Base-by-base conservation (phyloP, 2,329 filamentous ascomycete genomes). In the Fusarium tupiense region DNA sequence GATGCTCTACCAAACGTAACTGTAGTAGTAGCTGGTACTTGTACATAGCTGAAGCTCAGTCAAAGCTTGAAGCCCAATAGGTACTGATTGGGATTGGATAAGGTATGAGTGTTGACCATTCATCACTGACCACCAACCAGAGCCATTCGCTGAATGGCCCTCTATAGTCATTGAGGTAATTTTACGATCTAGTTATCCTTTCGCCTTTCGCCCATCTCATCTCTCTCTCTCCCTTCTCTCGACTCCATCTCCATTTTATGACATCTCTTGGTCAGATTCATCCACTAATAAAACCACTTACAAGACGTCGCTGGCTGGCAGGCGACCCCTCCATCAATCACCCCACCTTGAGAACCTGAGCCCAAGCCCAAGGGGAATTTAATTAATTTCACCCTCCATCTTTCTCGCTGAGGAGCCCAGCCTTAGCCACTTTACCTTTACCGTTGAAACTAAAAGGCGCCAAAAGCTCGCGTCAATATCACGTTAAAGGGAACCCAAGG, bases 291-390 rank as follows among this genome's bases (percentile, higher is more conserved):
- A 31, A 31, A 43, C 35, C 58, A 71, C 58, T 68, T 63, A 71
- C 59, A 65, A 61, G 49, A 69, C 52, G 58, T 65, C 66, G 33
- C 33, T 35, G 33, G 60, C 66, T 67, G 71, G 62, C 59, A 67
- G 60, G 61, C 35, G 68, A 72, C 72, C 72, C 72, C 71, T 71
- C 70, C 70, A 73, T 74, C 68, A 73, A 73, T 74, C 68, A 75
- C 72, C 72, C 72, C 68, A 74, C 72, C 49, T 63, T 53, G 40
- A 31, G 61, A 46, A 49, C 38, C 31, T 50, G 47, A 52, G 20
- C 46, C 24, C 19, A 29, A 47, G 44, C 44, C 44, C 26, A 47
- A 47, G 46, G 46, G 20, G 29, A 31, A 49, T 49, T 33, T 49
- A 31, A 49, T 49, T 33, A 52, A 52, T 33, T 59, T 50, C 41